Conservation (phyloP, 2,329 filamentous ascomycete genomes). For the Aspergillus quadricinctus region DNA sequence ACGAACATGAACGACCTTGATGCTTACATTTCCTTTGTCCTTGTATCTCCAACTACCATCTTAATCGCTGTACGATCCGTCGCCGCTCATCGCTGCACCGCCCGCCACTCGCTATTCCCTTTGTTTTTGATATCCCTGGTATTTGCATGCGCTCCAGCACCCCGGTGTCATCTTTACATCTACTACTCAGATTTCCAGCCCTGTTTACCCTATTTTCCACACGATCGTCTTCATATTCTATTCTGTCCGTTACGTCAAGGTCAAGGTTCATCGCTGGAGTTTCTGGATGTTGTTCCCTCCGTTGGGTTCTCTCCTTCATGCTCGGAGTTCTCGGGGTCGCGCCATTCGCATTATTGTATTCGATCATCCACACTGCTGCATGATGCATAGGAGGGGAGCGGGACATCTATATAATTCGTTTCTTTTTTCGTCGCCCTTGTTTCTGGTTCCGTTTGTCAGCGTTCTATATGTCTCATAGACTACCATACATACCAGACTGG, state of each 20-base stretch:
- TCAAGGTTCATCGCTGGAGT: neutral
- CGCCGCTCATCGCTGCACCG: neutral
- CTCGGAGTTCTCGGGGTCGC: too few relatives aligned
- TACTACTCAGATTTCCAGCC: neutral
- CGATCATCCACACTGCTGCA: too few relatives aligned
- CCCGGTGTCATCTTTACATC: neutral
- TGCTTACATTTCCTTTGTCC: constrained; percentile 18
- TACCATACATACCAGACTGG: constrained; percentile 1
- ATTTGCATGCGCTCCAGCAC: too few relatives aligned
- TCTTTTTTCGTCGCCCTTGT: neutral
- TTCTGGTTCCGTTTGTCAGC: neutral
- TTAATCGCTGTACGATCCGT: neutral
- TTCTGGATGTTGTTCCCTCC: constrained; percentile 1
- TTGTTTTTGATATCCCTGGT: neutral
- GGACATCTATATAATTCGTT: neutral
- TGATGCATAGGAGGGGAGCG: too few relatives aligned
- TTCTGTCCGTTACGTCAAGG: neutral
- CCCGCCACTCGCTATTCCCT: neutral
- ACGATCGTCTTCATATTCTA: neutral
- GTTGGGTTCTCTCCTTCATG: too few relatives aligned
- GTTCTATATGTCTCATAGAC: neutral
- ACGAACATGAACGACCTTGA: constrained; percentile 18
- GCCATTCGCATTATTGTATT: too few relatives aligned
- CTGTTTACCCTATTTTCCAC: neutral
- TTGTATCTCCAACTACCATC: neutral